phyloP scores from a whole-genome alignment of 495 filamentous ascomycete species.

The Xylaria venustula region DNA sequence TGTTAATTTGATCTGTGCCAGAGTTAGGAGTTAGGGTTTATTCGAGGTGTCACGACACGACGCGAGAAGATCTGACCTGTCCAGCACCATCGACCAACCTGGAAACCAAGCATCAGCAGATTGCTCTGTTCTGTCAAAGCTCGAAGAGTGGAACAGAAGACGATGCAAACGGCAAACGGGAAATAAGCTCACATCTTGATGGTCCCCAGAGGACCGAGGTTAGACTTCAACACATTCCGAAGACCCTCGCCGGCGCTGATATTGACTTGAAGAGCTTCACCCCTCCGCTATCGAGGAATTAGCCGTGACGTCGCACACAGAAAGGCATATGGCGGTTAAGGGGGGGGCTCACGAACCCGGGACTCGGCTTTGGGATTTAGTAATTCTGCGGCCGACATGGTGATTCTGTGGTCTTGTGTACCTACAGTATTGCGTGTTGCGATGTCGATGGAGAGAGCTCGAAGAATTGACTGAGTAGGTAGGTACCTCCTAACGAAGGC shows the following conservation, averaged over 20 bases:
- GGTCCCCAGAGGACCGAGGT: conserved; percentile 89
- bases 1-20: conserved; percentile 87
- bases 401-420: not conserved
- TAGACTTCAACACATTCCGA: conserved; percentile 94
- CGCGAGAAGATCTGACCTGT: conserved; percentile 58
- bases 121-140: too few relatives aligned
- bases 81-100: conserved; percentile 96
- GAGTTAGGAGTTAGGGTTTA: conserved; percentile 21
- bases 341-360: conserved; percentile 57
- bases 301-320: conserved; percentile 23
- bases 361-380: conserved; percentile 98
- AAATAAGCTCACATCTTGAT: conserved; percentile 80
- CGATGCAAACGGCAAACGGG: too few relatives aligned
- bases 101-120: not conserved
- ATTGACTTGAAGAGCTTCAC: conserved; percentile 93
- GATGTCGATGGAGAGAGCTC: too few relatives aligned
- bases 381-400: conserved; percentile 89
- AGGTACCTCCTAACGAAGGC: not conserved
- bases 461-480: not conserved
- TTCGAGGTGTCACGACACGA: conserved; percentile 2
- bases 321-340: conserved; percentile 31
- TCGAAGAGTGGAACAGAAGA: too few relatives aligned
- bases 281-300: conserved; percentile 73
- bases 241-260: conserved; percentile 94
- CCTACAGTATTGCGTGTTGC: too few relatives aligned